phyloP scores from a whole-genome alignment of 1,139 yeast genomes.

The Yamadazyma conglobata region DNA sequence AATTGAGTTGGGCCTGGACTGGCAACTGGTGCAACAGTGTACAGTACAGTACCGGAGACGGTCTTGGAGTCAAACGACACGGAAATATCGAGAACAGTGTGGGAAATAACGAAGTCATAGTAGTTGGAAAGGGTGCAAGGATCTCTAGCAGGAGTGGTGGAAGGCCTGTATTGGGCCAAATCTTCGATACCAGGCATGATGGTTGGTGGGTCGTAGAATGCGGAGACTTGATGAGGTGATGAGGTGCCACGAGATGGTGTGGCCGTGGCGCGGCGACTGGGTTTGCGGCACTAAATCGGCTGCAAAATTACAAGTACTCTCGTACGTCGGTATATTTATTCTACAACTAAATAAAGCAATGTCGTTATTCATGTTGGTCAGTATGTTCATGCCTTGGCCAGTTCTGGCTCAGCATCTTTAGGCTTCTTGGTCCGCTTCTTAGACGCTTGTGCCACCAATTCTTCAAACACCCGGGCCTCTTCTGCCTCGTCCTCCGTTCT shows the following conservation, averaged over 20 bases:
- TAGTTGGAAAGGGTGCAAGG: slow-evolving; percentile 79
- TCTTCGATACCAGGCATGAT: slow-evolving; percentile 11
- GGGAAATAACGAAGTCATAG: slow-evolving; percentile 42
- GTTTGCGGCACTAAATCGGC: too few species aligned
- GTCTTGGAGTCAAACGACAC: slow-evolving; percentile 28
- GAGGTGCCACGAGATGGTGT: too few species aligned
- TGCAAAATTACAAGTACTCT: too few species aligned
- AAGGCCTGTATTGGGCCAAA: slow-evolving; percentile 9
- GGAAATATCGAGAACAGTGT: slow-evolving; percentile 24
- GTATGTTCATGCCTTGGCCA: too few species aligned
- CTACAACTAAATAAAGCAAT: too few species aligned
- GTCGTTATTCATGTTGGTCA: too few species aligned
- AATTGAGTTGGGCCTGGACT: slow-evolving; percentile 9
- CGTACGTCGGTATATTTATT: too few species aligned
- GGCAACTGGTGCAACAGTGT: slow-evolving; percentile 8
- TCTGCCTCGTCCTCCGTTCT: slow-evolving; percentile 85
- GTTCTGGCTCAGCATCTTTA: too few species aligned
- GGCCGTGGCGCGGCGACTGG: too few species aligned
- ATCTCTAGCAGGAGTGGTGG: slow-evolving; percentile 31
- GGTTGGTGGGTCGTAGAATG: too few species aligned
- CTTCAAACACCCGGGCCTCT: slow-evolving; percentile 89
- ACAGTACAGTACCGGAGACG: slow-evolving; percentile 28
- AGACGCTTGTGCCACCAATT: slow-evolving; percentile 87
- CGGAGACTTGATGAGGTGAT: too few species aligned
- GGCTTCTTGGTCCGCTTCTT: slow-evolving; percentile 68